These are phyloP conservation scores for Paracoccidioides lutzii DNA, from an alignment of 2,329 filamentous ascomycete genomes.

Conservation along the genomic window DNA sequence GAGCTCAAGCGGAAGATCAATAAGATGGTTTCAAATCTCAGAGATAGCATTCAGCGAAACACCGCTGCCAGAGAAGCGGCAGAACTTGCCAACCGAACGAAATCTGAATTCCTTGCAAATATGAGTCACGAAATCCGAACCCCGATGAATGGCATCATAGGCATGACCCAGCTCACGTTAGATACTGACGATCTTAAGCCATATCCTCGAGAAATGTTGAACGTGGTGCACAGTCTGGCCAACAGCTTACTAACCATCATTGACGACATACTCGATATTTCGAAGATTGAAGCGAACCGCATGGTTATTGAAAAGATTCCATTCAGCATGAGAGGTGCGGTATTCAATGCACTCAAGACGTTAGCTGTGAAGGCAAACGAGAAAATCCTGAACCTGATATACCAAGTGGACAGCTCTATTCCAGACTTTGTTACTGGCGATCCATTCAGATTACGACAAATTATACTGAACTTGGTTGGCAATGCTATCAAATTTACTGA, in stretches of 20 bases:
- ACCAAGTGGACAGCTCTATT: conserved; percentile 83
- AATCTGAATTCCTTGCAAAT: conserved; percentile 95
- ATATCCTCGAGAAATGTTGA: conserved; percentile 95
- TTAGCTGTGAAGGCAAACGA: conserved; percentile 96
- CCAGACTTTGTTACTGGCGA: conserved; percentile 94
- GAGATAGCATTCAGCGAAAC: conserved; percentile 93
- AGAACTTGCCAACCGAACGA: conserved; percentile 93
- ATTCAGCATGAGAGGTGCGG: conserved; percentile 83
- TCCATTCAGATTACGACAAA: conserved; percentile 89
- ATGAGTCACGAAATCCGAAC: conserved; percentile 99
- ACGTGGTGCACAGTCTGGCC: conserved; percentile 91
- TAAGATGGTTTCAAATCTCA: conserved; percentile 91
- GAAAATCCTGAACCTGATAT: conserved; percentile 82
- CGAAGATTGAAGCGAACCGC: conserved; percentile 78
- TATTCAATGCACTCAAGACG: conserved; percentile 95
- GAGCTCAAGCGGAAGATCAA: conserved; percentile 99
- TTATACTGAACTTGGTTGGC: conserved; percentile 91
- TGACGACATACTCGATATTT: conserved; percentile 61
- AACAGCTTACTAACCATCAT: conserved; percentile 96
- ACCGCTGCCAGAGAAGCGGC: conserved; percentile 91
- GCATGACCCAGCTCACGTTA: conserved; percentile 92
- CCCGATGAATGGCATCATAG: conserved; percentile 95
- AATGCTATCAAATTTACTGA: conserved; percentile 99
- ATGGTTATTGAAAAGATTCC: conserved; percentile 99
- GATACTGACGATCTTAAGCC: conserved; percentile 91